Evolutionary conservation across 176 grass and related monocot species (phyloP).

Genomic region (Melocanna baccifera): DNA sequence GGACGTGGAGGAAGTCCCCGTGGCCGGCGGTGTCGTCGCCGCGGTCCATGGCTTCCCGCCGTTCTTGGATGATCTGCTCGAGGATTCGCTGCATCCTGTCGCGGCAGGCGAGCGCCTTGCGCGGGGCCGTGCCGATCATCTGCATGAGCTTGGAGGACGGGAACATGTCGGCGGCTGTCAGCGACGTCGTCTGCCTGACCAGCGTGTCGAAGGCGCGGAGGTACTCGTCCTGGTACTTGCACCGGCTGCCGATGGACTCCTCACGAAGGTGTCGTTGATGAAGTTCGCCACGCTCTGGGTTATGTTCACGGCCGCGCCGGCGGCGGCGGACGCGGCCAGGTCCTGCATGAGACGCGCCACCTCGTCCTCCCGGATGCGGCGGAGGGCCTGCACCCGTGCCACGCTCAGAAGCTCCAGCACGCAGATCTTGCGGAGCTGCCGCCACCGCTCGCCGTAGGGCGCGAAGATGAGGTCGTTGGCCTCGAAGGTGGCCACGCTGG

Average conservation of each 20-base stretch:
- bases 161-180: conserved; percentile 9
- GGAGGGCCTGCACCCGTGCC: neutral
- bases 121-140: neutral
- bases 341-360: neutral
- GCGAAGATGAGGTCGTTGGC: conserved; percentile 19
- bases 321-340: neutral
- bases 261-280: conserved; percentile 21
- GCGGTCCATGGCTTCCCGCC: neutral
- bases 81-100: neutral
- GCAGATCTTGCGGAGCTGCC: conserved; percentile 56
- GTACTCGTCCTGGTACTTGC: conserved; percentile 21
- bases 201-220: neutral
- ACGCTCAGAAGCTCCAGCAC: conserved; percentile 19
- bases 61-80: neutral
- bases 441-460: conserved; percentile 55
- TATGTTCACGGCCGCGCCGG: neutral
- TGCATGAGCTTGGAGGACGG: conserved; percentile 20
- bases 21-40: neutral
- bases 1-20: neutral
- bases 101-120: neutral
- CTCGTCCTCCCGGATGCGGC: conserved; percentile 15
- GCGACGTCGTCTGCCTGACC: neutral
- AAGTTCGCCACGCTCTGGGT: neutral
- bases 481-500: neutral
- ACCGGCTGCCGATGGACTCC: conserved; percentile 19